Evolutionary conservation across 495 filamentous ascomycete species (phyloP), one percentile per base, ranked within the genome.

Genomic region (Letharia lupina): DNA sequence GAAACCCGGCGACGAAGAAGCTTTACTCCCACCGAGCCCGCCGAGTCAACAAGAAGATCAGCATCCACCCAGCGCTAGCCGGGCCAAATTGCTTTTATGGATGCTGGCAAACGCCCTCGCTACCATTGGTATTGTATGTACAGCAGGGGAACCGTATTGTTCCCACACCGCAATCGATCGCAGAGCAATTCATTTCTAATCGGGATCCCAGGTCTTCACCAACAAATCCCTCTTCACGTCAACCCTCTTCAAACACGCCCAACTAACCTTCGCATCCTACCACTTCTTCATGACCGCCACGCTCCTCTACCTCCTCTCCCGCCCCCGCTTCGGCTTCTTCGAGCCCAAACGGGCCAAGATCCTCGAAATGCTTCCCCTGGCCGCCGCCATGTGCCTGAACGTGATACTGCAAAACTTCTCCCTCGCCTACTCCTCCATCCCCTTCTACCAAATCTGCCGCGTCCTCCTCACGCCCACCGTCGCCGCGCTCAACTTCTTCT

Each of bases 391-490:
- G 87, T 80, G 82, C 47, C 75, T 87, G 63, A 88, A 89, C 73
- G 86, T 89, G 65, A 84, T 89, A 69, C 77, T 89, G 12, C 86
- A 85, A 15, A 90, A 89, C 71, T 75, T 88, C 8, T 87, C 85
- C 8, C 77, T 90, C 15, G 85, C 86, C 60, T 86, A 83, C 69
- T 88, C 86, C 37, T 82, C 83, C 60, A 82, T 90, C 35, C 87
- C 86, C 60, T 89, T 89, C 71, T 89, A 89, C 72, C 87, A 90
- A 69, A 79, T 89, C 61, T 84, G 84, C n/a, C 82, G 87, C 20
- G 85, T 89, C 63, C 77, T 89, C 35, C 82, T 89, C 35, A 89
- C 87, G 12, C 87, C 87, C 10, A 81, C 79, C 35, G 86, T 88
- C 4, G 87, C 86, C 11, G 65, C 81, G 15, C 82, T 88, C 75